These are phyloP conservation scores for Sporothrix curviconia DNA, from an alignment of 2,329 filamentous ascomycete genomes.

Conservation along the genomic window DNA sequence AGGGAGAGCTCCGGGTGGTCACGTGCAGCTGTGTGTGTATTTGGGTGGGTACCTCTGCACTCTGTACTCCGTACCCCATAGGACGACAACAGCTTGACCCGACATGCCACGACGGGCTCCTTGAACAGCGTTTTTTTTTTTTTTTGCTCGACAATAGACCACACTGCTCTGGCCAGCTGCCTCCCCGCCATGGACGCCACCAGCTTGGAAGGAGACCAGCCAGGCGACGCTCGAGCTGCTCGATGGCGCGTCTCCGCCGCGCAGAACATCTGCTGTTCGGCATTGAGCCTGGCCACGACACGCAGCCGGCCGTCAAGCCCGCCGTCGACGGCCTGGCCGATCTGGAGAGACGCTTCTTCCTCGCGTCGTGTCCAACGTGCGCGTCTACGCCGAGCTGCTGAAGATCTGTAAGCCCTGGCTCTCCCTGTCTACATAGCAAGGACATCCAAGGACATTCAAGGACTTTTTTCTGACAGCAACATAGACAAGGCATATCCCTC, in stretches of 20 bases:
- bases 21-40: too few relatives aligned
- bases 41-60: too few relatives aligned
- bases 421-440: background rate
- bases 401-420: conserved; percentile 46
- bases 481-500: conserved; percentile 48
- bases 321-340: conserved; percentile 40
- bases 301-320: conserved; percentile 32
- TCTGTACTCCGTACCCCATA: too few relatives aligned
- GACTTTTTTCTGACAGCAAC: background rate
- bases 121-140: too few relatives aligned
- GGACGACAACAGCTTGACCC: too few relatives aligned
- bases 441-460: background rate
- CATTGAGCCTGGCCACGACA: conserved; percentile 21
- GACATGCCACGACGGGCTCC: too few relatives aligned
- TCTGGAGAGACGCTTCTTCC: conserved; percentile 49
- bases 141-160: too few relatives aligned
- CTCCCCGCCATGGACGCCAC: conserved; percentile 29
- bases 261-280: conserved; percentile 55
- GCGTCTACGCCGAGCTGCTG: conserved; percentile 53
- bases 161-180: too few relatives aligned
- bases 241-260: conserved; percentile 51
- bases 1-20: too few relatives aligned
- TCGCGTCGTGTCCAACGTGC: conserved; percentile 43
- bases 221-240: conserved; percentile 50
- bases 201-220: conserved; percentile 44